Evolutionary conservation across 306 rosid genomes (phyloP), one percentile per base, ranked within the genome.

Genomic region (Prunus kanzakura): DNA sequence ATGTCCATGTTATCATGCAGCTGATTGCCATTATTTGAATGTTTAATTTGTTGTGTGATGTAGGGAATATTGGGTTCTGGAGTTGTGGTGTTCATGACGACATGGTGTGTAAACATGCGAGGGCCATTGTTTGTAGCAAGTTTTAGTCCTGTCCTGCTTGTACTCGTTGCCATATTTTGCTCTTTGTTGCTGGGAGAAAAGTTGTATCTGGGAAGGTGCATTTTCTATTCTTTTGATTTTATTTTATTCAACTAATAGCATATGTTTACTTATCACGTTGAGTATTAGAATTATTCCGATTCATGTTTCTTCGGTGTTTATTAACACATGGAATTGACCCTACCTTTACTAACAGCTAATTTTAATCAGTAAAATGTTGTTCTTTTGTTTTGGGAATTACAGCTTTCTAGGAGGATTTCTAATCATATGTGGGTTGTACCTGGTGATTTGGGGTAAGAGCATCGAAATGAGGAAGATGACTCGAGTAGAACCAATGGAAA

Each of bases 371-470:
- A 38, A 38, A 38, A 38, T 38, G 43, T 7, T 38, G 43, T 38
- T 1, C 8, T 8, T 55, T n/a, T 56, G 62, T 55, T 29, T 14
- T 27, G 66, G 3, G 9, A 14, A 61, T 18, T 23, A 47, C 78
- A 74, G 78, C 43, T 11, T 74, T 4, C 16, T 74, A 25, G 78
- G 78, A 16, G 70, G 61, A 20, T 4, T 50, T 11, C n/a, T 74
- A 16, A 86, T 86, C 6, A 77, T 83, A 64, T 51, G 75, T 56
- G 89, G 89, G 25, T 12, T 86, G 30, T 86, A 83, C 77, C 7
- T 30, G 9, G 80, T 83, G 72, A 51, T 86, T 3, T 81, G 89
- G 89, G 83, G 89, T 11, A 78, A 83, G 19, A 69, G 45, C 45
- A 30, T 32, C 32, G 89, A 86, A 54, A 35, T 75, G 35, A 74